Evolutionary conservation across 345 rosid genomes (phyloP), one percentile per base, ranked within the genome.

Genomic region (Arabis hirsuta): DNA sequence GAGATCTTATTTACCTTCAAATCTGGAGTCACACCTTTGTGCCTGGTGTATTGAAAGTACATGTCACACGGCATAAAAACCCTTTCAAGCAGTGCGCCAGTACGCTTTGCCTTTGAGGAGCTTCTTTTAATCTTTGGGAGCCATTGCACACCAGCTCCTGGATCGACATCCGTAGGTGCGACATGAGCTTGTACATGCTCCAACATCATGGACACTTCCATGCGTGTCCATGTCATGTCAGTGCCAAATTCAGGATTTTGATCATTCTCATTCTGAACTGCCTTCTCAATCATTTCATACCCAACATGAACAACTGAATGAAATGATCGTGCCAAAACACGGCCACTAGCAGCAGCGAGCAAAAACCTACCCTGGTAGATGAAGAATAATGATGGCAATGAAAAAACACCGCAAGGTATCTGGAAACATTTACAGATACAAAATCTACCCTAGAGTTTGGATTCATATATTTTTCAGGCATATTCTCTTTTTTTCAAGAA

Each of bases 151-250:
- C 97, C 99, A 55, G 99, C 99, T 67, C 97, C 97, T 42, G 97
- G 99, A 80, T 95, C 97, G 29, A 95, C 99, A 82, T 95, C 99
- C 71, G 99, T 95, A 5, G 99, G 99, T 76, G 99, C 97, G 72
- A 95, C 99, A 78, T 95, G 99, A 79, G 97, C 99, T 81, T 95
- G 99, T 58, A 95, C 99, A 78, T 81, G 90, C 83, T 89, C 94
- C 87, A 95, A 73, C 99, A 95, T 95, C 71, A 95, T 97, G 43
- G 99, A 95, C 47, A 87, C 83, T 78, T 95, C 97, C 85, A 71
- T 91, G 62, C 86, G 90, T 72, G 86, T 95, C 92, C 92, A 90
- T 14, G 91, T 84, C 97, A 95, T 85, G 82, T 91, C 94, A 76
- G 95, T 96, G 62, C 82, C 86, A 81, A 41, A 69, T 73, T 95